phyloP scores from a whole-genome alignment of 176 grass and related monocot genomes.

The Secale cereale region DNA sequence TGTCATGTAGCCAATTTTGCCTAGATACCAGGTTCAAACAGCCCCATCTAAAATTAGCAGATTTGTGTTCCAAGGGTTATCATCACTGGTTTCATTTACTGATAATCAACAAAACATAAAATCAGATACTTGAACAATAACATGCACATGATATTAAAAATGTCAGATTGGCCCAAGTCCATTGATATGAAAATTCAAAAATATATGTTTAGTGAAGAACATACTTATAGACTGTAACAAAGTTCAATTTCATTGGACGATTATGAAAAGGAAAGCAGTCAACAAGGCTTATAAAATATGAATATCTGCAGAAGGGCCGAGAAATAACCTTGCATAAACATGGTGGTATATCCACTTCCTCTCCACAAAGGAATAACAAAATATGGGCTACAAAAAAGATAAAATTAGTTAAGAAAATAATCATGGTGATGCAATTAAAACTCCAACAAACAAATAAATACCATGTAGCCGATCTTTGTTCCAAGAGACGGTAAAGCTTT shows the following conservation, averaged over 20 bases:
- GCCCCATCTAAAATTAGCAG: background rate
- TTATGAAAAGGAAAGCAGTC: background rate
- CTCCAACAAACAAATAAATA: conserved; percentile 34
- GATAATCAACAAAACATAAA: background rate
- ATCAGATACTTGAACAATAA: background rate
- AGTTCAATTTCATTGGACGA: background rate
- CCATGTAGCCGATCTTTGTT: conserved; percentile 79
- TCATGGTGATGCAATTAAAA: conserved; percentile 13
- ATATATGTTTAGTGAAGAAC: background rate
- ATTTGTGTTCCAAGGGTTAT: background rate
- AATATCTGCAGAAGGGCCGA: conserved; percentile 12
- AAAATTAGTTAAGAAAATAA: background rate
- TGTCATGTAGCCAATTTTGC: background rate
- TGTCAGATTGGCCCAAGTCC: background rate
- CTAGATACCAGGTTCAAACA: background rate
- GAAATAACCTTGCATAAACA: conserved; percentile 88
- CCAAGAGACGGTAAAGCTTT: conserved; percentile 75
- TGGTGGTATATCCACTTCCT: conserved; percentile 85
- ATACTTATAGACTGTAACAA: background rate
- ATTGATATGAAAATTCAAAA: background rate
- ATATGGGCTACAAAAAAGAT: conserved; percentile 50
- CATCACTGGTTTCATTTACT: background rate
- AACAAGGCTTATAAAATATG: background rate
- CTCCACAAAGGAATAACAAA: conserved; percentile 96
- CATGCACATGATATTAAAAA: background rate